Conservation (phyloP, 2,329 filamentous ascomycete genomes). For the Magnaporthiopsis incrustans region DNA sequence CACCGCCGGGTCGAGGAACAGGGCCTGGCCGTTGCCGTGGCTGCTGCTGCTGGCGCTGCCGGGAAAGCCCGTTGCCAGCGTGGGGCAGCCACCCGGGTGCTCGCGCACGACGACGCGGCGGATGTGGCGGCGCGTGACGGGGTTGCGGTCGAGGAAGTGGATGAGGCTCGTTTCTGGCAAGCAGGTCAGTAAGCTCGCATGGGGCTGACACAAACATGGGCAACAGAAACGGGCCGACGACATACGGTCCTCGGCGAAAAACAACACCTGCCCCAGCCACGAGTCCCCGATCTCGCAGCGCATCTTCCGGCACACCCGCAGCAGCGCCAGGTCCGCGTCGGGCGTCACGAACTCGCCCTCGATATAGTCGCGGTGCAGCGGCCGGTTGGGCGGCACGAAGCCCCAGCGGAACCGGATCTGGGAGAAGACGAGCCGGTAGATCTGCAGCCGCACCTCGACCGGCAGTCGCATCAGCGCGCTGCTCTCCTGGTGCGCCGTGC, state of each 20-base stretch:
- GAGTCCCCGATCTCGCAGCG: neutral
- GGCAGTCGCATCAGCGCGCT: neutral
- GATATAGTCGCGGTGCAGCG: neutral
- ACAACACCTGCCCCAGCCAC: neutral
- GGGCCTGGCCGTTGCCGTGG: too few relatives aligned
- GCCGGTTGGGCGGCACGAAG: neutral
- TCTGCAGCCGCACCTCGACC: neutral
- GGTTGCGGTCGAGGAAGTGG: neutral
- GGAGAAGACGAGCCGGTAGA: neutral
- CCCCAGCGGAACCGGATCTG: neutral
- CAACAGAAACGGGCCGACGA: too few relatives aligned
- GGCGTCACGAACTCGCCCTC: neutral
- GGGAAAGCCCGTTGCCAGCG: neutral
- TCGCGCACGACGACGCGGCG: constrained; percentile 3
- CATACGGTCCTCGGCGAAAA: constrained; percentile 2
- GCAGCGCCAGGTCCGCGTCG: neutral
- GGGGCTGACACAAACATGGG: too few relatives aligned
- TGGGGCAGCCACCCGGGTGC: neutral
- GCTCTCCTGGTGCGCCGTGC: neutral
- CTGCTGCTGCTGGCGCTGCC: too few relatives aligned
- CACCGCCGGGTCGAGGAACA: too few relatives aligned
- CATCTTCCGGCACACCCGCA: neutral
- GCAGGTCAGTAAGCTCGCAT: too few relatives aligned
- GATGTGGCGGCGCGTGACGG: neutral
- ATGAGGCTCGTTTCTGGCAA: neutral